Evolutionary conservation across 2,329 filamentous ascomycete species (phyloP), one percentile per base, ranked within the genome.

Genomic region (Cordyceps cicadae): DNA sequence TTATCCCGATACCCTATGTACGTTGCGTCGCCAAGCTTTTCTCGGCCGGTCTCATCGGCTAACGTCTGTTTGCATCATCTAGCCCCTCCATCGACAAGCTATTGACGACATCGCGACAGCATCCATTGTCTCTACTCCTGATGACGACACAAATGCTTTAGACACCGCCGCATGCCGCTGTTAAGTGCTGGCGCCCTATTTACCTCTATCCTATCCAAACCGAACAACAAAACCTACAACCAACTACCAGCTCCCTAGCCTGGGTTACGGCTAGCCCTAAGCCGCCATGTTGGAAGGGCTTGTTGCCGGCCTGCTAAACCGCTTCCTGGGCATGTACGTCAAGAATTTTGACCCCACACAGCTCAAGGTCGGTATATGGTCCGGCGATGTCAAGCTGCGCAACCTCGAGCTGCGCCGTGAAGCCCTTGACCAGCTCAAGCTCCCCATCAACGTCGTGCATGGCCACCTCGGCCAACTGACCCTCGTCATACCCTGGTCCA

Each of bases 261-360:
- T 71, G 88, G 88, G 85, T 88, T 70, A 91, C 84, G 88, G 81
- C 85, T 79, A 72, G 72, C 74, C 70, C 68, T 69, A 74, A 74
- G 74, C 77, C 81, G 81, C 74, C 70, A 99, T 99, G 94, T 86
- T 99, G 78, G 94, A 99, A 83, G 90, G 92, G 67, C 83, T 99
- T 68, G 94, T 97, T 65, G 92, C 94, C 69, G 95, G 93, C 77
- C 82, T 99, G 80, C 87, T 99, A 69, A 99, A 99, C 80, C 89
- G 95, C 80, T 97, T 99, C 77, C 79, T 99, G 85, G 95, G 94
- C 82, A 96, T 97, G 89, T 99, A 99, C 76, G 93, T 99, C 76
- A 92, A 96, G 83, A 97, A 99, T 77, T 99, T 99, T 74, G 94
- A 99, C 75, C 91, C 94, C 59, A 89, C 91, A 70, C 94, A 99